These are phyloP conservation scores for Periglandula ipomoeae DNA, from an alignment of 2,329 filamentous ascomycete species.

Conservation along the genomic window DNA sequence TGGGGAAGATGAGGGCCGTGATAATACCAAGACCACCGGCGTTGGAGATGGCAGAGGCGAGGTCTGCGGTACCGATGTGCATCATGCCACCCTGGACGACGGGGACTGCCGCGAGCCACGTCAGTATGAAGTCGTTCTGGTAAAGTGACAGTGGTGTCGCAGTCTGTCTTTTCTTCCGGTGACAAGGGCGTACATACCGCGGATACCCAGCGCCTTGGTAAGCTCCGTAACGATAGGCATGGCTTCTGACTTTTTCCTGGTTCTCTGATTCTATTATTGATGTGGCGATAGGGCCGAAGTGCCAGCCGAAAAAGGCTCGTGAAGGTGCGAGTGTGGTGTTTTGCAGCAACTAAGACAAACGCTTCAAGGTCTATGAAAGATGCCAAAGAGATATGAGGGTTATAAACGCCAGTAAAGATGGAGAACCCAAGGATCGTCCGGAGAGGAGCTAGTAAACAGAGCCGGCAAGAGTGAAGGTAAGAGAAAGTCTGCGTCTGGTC, in stretches of 20 bases:
- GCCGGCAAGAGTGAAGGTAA: neutral
- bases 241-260: slow-evolving; percentile 8
- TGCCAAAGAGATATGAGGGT: neutral
- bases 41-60: slow-evolving; percentile 68
- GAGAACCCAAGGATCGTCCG: neutral
- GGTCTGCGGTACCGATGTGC: slow-evolving; percentile 73
- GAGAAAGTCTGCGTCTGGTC: neutral
- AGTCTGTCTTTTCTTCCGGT: neutral
- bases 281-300: neutral
- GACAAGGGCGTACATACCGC: slow-evolving; percentile 23
- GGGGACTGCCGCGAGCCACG: slow-evolving; percentile 45
- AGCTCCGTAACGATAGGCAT: slow-evolving; percentile 52
- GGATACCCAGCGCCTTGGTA: slow-evolving; percentile 49
- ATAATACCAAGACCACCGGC: slow-evolving; percentile 77
- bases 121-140: neutral
- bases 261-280: neutral
- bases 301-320: neutral
- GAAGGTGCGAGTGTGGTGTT: neutral
- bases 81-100: slow-evolving; percentile 83
- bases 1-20: slow-evolving; percentile 85
- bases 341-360: neutral
- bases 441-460: neutral
- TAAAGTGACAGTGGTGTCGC: neutral
- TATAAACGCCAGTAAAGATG: neutral
- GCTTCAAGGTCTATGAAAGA: neutral